Conservation (phyloP, 83 land plant genomes). For the Thuja plicata region DNA sequence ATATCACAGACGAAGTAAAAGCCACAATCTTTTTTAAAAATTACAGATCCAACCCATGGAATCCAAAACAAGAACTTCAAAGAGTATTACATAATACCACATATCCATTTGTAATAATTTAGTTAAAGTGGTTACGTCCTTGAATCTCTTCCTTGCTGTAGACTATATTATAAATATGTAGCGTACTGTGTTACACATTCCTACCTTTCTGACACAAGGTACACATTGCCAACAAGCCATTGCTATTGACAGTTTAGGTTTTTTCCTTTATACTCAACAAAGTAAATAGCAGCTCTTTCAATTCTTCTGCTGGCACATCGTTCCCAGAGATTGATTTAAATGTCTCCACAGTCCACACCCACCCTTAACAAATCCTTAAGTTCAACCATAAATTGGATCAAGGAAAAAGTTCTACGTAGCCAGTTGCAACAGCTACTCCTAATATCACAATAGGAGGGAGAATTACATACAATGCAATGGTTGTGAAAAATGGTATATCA, state of each 20-base stretch:
- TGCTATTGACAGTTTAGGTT: not conserved
- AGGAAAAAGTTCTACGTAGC: conserved; percentile 86
- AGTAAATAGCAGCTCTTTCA: not conserved
- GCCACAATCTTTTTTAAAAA: not conserved
- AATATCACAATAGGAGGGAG: conserved; percentile 80
- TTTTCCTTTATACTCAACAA: not conserved
- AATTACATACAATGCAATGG: conserved; percentile 68
- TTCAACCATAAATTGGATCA: conserved; percentile 27
- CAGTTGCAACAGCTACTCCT: conserved; percentile 70
- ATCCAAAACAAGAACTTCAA: not conserved
- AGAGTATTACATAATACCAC: not conserved
- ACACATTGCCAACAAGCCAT: not conserved
- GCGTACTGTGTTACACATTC: not conserved
- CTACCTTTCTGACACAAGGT: not conserved
- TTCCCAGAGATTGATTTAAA: not conserved
- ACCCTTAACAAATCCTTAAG: not conserved
- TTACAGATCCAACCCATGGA: not conserved
- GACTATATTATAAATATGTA: not conserved
- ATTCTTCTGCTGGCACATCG: not conserved
- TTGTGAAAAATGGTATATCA: conserved; percentile 74
- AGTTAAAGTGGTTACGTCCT: not conserved
- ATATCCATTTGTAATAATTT: not conserved
- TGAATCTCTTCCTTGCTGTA: not conserved
- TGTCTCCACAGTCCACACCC: not conserved
- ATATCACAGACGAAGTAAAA: not conserved